Evolutionary conservation across 2,329 filamentous ascomycete species (phyloP).

Genomic region (Trichoderma sp.): DNA sequence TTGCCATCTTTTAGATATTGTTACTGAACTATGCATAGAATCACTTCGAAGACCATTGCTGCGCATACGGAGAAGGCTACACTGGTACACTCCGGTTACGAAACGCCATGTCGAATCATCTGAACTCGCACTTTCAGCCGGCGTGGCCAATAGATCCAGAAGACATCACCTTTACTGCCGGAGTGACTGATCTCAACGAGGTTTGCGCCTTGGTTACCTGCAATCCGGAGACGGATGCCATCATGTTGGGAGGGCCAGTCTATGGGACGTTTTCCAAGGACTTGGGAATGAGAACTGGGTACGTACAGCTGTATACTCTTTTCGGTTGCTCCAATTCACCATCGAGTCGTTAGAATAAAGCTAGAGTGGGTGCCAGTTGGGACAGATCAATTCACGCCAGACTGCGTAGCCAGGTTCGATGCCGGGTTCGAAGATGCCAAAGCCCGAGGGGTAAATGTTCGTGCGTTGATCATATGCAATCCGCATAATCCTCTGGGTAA

Average conservation of each 20-base stretch:
- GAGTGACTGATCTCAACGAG: not conserved
- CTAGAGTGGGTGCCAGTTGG: not conserved
- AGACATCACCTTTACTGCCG: not conserved
- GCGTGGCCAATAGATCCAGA: not conserved
- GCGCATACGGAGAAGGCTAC: not conserved
- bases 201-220: not conserved
- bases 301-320: not conserved
- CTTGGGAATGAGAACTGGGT: not conserved
- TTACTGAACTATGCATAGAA: not conserved
- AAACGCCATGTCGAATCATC: not conserved
- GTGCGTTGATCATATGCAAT: conserved; percentile 11
- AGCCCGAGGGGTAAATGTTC: not conserved
- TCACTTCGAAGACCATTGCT: not conserved
- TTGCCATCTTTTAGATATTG: not conserved
- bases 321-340: too few species aligned
- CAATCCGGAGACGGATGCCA: not conserved
- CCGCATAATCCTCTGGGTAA: conserved; percentile 20
- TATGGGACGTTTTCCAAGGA: not conserved
- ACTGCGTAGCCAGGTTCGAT: not conserved
- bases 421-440: not conserved
- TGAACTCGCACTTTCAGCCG: not conserved
- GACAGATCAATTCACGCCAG: not conserved
- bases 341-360: not conserved
- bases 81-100: not conserved
- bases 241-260: not conserved